phyloP scores from a whole-genome alignment of 2,329 filamentous ascomycete species.

The Colletotrichum chlorophyti region DNA sequence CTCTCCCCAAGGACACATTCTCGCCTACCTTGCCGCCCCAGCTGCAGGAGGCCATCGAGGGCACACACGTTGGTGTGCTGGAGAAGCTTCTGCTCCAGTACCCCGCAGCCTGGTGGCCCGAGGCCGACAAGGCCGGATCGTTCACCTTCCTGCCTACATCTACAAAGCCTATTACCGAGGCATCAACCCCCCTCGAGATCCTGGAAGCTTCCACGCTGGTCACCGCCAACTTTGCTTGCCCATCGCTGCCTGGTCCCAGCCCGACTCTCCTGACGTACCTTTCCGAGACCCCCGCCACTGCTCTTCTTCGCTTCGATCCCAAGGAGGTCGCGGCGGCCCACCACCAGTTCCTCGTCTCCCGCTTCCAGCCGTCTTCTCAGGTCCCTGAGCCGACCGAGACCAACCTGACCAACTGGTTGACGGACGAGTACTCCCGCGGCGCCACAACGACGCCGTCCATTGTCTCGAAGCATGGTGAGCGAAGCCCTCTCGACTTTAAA shows the following conservation, averaged over 20 bases:
- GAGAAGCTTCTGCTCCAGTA: constrained; percentile 27
- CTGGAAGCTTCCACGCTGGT: constrained; percentile 24
- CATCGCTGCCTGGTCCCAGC: constrained; percentile 16
- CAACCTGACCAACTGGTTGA: constrained; percentile 24
- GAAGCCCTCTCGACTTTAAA: constrained; percentile 26
- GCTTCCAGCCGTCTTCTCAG: constrained; percentile 19
- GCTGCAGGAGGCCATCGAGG: constrained; percentile 17
- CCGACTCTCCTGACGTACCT: constrained; percentile 25
- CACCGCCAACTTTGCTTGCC: constrained; percentile 21
- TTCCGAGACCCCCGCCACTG: constrained; percentile 22
- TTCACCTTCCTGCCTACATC: constrained; percentile 27
- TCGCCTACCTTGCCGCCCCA: constrained; percentile 15
- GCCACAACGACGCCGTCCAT: constrained; percentile 25
- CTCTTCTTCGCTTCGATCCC: constrained; percentile 14
- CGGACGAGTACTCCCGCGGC: constrained; percentile 24
- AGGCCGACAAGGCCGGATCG: constrained; percentile 19
- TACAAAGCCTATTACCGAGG: constrained; percentile 17
- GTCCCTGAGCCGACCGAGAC: constrained; percentile 15
- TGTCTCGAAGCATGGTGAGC: constrained; percentile 19
- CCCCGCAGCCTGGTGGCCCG: constrained; percentile 23
- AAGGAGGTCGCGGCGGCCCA: constrained; percentile 19
- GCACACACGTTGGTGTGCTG: constrained; percentile 22
- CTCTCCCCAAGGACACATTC: constrained; percentile 22
- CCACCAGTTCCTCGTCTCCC: constrained; percentile 22
- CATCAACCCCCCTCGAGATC: constrained; percentile 11